These are phyloP conservation scores for Penicillium tannophilum DNA, from an alignment of 495 filamentous ascomycete species.

Conservation along the genomic window DNA sequence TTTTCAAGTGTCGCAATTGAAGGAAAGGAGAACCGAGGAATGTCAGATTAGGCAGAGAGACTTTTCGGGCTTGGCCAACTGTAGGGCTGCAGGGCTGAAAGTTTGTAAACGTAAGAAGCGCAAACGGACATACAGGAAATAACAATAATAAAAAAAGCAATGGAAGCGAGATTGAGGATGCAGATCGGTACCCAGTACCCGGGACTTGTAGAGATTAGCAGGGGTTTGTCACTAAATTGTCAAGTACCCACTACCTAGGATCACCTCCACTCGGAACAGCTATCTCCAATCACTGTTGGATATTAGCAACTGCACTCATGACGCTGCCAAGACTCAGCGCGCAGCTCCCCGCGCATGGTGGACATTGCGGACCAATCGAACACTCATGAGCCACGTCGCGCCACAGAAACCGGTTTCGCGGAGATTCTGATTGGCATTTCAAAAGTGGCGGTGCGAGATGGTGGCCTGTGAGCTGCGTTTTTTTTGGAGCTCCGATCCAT, in stretches of 20 bases:
- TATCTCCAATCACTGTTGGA: too few species aligned
- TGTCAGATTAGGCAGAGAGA: conserved; percentile 12
- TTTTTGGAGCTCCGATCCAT: conserved; percentile 3
- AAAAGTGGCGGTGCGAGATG: conserved; percentile 25
- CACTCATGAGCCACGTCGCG: conserved; percentile 22
- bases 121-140: neutral
- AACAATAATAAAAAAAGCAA: neutral
- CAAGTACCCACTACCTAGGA: neutral
- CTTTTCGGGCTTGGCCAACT: conserved; percentile 10
- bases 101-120: conserved; percentile 6
- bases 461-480: neutral
- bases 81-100: conserved; percentile 33
- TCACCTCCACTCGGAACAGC: neutral
- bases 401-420: conserved; percentile 23
- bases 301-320: conserved; percentile 14
- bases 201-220: neutral
- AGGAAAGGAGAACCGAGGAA: conserved; percentile 4
- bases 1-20: conserved; percentile 5
- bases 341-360: conserved; percentile 1
- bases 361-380: conserved; percentile 6
- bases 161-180: conserved; percentile 4
- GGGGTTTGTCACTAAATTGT: neutral
- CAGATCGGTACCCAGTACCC: conserved; percentile 1
- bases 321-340: conserved; percentile 26
- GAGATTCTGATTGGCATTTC: conserved; percentile 14